Evolutionary conservation across 148 eudicot species (phyloP), one percentile per base, ranked within the genome.

Genomic region (Vaccinium darrowii): DNA sequence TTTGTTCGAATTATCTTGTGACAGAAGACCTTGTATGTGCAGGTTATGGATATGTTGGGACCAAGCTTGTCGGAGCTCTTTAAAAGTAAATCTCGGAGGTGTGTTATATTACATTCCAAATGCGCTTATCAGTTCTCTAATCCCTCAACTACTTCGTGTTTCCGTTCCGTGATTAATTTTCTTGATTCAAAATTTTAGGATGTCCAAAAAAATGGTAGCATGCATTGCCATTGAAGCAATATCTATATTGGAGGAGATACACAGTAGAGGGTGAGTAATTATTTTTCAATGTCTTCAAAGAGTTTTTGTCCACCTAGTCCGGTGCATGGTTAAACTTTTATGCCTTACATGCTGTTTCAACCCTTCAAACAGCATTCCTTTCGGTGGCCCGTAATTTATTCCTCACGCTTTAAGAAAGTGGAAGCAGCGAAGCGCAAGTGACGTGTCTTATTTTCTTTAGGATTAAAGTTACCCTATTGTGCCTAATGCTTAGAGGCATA

Each of bases 1-100:
- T 8, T 52, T 6, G 57, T 63, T 18, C 78, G 11, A 11, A 43
- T 76, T 83, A 50, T 21, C 39, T n/a, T 69, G 16, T 81, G 49
- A 49, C 57, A 49, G 8, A 7, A 36, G 49, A 58, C 30, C 74
- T 69, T 83, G 39, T 54, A 60, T 72, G 76, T 87, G 79, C 91
- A 94, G 98, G 94, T 93, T 76, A 93, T 94, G 98, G 98, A 94
- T 89, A 89, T 92, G 84, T 89, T 94, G 77, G 98, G 98, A 52
- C 94, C 95, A 27, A 94, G 94, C 85, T 84, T 94, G 88, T 93
- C 93, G 95, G 98, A 93, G 89, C 90, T 93, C 58, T 93, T 94
- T 95, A 89, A 91, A 85, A 90, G 88, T 69, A 89, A 84, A 79
- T 63, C 87, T 16, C 92, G 88, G 52, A 80, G 89, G 97, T 94